These are phyloP conservation scores for Scheffersomyces segobiensis DNA, from an alignment of 1,139 yeast species.

Conservation along the genomic window DNA sequence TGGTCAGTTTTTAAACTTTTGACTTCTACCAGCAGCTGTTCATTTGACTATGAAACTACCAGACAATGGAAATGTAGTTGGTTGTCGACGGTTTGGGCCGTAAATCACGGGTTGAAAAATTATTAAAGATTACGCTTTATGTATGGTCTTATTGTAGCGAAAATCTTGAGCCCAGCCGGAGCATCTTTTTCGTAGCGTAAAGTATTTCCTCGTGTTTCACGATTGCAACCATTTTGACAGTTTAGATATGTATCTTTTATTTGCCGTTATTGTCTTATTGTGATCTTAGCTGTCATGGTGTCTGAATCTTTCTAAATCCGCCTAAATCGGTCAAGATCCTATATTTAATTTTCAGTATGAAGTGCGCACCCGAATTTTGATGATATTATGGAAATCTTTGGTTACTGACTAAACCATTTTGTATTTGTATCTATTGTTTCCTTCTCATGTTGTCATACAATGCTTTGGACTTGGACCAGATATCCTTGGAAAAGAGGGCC, in stretches of 20 bases:
- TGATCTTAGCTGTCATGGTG: neutral
- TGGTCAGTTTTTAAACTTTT: neutral
- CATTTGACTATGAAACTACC: neutral
- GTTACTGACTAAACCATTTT: too few relatives aligned
- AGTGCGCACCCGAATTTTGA: neutral
- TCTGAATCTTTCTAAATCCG: neutral
- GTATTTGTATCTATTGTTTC: neutral
- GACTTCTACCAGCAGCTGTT: neutral
- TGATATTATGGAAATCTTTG: too few relatives aligned
- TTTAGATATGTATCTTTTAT: too few relatives aligned
- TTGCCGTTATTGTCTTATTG: neutral
- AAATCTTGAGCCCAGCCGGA: neutral
- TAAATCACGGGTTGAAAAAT: neutral
- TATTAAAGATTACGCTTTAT: neutral
- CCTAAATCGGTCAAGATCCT: neutral
- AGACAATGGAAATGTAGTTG: neutral
- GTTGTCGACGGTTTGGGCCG: neutral
- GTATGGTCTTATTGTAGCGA: neutral
- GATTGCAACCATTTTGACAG: neutral
- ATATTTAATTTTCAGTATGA: neutral
- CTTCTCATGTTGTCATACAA: neutral
- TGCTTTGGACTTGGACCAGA: neutral
- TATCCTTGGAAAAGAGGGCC: conserved; percentile 4
- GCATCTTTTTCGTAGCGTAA: neutral
- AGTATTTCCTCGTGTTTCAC: neutral